Percentiles rank a stretch among this genome's conserved stretches.
phyloP scores from a whole-genome alignment of 2,329 filamentous ascomycete genomes.

The Xylariaceae sp. region DNA sequence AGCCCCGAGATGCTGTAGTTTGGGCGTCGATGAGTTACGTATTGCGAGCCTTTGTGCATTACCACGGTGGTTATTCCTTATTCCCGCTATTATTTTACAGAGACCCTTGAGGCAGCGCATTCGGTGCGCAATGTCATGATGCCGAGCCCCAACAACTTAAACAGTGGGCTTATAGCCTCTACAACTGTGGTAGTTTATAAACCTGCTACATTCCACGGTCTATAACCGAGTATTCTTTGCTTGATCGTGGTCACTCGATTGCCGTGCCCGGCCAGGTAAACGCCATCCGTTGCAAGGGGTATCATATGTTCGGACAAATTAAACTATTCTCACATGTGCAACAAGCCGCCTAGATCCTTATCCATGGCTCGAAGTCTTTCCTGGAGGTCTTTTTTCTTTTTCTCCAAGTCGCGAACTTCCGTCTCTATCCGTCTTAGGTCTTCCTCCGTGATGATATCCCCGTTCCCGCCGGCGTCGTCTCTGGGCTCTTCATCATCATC shows the following conservation, averaged over 20 bases:
- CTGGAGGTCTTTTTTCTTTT: constrained; percentile 52
- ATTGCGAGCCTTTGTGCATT: neutral
- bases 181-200: neutral
- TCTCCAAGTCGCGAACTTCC: constrained; percentile 52
- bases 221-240: neutral
- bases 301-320: constrained; percentile 13
- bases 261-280: neutral
- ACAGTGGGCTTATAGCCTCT: neutral
- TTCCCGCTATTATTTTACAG: neutral
- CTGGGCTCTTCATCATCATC: constrained; percentile 43
- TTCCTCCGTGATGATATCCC: constrained; percentile 56
- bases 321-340: constrained; percentile 41
- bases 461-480: constrained; percentile 32
- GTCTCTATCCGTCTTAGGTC: constrained; percentile 65
- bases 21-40: neutral
- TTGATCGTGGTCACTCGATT: neutral
- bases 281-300: constrained; percentile 9
- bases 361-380: constrained; percentile 48
- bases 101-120: neutral
- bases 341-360: constrained; percentile 49
- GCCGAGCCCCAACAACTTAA: neutral
- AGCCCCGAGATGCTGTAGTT: neutral
- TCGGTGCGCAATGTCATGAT: neutral
- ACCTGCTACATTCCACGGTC: neutral
- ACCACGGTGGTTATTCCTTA: neutral